Conservation (phyloP, 208 protist species). For the Acanthamoeba polyphaga region DNA sequence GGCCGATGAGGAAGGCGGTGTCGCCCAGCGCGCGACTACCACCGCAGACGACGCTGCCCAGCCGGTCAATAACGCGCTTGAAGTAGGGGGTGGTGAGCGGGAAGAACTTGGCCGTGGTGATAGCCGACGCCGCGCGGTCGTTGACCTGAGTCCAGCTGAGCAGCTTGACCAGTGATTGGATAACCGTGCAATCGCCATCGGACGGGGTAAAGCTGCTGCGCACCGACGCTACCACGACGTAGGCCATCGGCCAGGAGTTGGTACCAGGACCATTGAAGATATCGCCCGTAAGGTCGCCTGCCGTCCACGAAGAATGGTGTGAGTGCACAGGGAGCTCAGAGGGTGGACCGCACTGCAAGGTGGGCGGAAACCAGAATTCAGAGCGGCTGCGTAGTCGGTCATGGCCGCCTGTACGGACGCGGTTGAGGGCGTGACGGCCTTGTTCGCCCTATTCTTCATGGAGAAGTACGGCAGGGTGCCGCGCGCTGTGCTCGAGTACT, state of each 20-base stretch:
- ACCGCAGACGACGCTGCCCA: slow-evolving; percentile 12
- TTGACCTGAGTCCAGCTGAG: slow-evolving; percentile 65
- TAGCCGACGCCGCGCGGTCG: background rate
- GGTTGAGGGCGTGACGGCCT: background rate
- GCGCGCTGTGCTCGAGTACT: background rate
- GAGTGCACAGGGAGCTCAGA: too few species aligned
- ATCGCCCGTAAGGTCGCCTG: slow-evolving; percentile 12
- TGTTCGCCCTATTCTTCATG: background rate
- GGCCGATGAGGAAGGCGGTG: background rate
- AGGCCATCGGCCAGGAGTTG: background rate
- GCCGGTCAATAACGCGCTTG: slow-evolving; percentile 32
- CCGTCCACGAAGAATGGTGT: too few species aligned
- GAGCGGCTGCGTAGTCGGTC: background rate
- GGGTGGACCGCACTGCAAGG: too few species aligned
- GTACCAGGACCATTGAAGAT: slow-evolving; percentile 28
- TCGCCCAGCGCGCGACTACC: background rate
- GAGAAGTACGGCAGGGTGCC: background rate
- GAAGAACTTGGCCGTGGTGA: background rate
- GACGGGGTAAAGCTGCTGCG: background rate
- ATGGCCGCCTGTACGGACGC: background rate
- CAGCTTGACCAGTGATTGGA: background rate
- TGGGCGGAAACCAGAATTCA: too few species aligned
- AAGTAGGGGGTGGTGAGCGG: slow-evolving; percentile 28
- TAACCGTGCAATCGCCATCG: background rate
- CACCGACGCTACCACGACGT: background rate